Percentiles rank a stretch among this genome's conserved stretches.
Evolutionary conservation across 106 monocot species (phyloP).

Genomic region (Phalaenopsis aphrodite): DNA sequence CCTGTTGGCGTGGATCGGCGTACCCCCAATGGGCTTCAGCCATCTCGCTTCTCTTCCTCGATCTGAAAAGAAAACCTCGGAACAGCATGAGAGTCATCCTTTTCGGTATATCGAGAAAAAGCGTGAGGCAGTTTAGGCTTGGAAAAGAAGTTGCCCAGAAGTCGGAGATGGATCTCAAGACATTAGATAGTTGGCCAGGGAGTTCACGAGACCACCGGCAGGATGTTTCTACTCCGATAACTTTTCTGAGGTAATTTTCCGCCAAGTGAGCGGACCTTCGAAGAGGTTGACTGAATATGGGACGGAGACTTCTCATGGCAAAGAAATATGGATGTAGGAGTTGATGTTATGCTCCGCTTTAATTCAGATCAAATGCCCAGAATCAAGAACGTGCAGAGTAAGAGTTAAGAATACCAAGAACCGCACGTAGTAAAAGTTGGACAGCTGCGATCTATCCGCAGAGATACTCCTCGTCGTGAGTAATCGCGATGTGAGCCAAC

Average conservation of each 20-base stretch:
- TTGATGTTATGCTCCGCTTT: not conserved
- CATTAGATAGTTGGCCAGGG: not conserved
- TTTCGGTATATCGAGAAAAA: too few relatives aligned
- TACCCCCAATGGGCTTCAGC: conserved; percentile 16
- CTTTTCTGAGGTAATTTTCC: not conserved
- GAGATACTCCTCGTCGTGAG: conserved; percentile 76
- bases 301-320: not conserved
- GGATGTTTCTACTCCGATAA: not conserved
- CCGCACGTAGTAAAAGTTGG: too few relatives aligned
- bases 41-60: conserved; percentile 1
- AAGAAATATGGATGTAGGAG: not conserved
- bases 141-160: conserved; percentile 27
- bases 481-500: conserved; percentile 87
- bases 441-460: conserved; percentile 65
- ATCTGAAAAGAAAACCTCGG: not conserved
- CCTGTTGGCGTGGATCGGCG: conserved; percentile 9
- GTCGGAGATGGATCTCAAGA: conserved; percentile 8
- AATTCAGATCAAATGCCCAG: not conserved
- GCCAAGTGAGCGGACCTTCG: not conserved
- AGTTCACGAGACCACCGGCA: not conserved
- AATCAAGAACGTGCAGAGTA: not conserved
- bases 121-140: too few relatives aligned
- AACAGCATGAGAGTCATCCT: not conserved
- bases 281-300: not conserved
- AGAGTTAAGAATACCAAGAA: too few relatives aligned